Evolutionary conservation across 208 protist species (phyloP).

Genomic region (Acanthamoeba sp.): DNA sequence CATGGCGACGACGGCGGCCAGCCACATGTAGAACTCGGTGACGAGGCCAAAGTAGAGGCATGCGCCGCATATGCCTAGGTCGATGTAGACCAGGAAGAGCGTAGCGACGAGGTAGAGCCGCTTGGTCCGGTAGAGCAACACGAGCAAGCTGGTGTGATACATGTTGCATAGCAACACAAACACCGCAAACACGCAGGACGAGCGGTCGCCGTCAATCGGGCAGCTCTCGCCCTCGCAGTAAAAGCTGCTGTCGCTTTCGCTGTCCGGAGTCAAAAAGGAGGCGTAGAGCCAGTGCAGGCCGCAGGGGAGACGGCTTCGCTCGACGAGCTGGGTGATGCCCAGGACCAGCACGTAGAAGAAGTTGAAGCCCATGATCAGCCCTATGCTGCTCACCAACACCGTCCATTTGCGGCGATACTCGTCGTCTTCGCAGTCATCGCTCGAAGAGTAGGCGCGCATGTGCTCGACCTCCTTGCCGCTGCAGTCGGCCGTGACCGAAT

Average conservation of each 20-base stretch:
- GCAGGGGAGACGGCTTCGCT: not conserved
- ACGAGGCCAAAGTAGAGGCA: slow-evolving; percentile 42
- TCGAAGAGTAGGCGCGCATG: no score
- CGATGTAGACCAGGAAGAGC: not conserved
- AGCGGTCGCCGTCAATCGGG: not conserved
- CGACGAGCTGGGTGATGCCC: not conserved
- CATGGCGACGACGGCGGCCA: not conserved
- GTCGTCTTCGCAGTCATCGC: not conserved
- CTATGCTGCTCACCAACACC: not conserved
- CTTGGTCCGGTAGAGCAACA: not conserved
- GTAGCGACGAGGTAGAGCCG: slow-evolving; percentile 5
- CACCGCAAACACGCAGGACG: not conserved
- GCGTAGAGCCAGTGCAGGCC: not conserved
- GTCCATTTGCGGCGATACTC: not conserved
- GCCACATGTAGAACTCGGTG: slow-evolving; percentile 42
- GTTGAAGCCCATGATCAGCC: not conserved
- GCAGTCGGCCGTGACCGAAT: no score
- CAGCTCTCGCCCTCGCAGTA: no score
- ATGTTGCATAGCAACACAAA: not conserved
- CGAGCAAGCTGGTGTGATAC: not conserved
- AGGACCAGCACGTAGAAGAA: not conserved
- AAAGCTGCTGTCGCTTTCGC: no score
- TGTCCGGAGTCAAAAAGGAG: no score
- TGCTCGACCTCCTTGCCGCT: not conserved
- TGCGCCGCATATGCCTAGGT: not conserved